Evolutionary conservation across 2,329 filamentous ascomycete species (phyloP).

Genomic region (Colletotrichum sp.): DNA sequence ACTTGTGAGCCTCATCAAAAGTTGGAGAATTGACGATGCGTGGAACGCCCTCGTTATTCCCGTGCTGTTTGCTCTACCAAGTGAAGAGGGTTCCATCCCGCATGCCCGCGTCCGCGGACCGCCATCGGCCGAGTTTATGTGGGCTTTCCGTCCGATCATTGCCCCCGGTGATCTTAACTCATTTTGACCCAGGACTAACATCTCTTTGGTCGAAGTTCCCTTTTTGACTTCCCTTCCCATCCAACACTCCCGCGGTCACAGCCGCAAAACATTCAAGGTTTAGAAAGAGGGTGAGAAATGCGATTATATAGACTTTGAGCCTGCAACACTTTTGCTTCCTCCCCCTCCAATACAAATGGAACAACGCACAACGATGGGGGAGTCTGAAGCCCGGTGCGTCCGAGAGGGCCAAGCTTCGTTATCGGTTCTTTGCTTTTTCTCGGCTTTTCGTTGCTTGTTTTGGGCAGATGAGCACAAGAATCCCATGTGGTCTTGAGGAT

Average conservation of each 20-base stretch:
- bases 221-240: not conserved
- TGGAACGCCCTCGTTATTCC: not conserved
- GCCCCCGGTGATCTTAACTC: not conserved
- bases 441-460: not conserved
- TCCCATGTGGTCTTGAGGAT: not conserved
- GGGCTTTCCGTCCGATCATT: not conserved
- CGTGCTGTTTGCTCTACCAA: not conserved
- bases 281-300: not conserved
- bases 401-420: not conserved
- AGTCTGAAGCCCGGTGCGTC: not conserved
- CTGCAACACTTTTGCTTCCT: not conserved
- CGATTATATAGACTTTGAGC: not conserved
- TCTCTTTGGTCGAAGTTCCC: not conserved
- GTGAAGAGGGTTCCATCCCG: not conserved
- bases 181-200: not conserved
- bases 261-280: not conserved
- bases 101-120: not conserved
- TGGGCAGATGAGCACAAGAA: not conserved
- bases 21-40: not conserved
- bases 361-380: not conserved
- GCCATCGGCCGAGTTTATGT: not conserved
- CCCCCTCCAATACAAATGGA: not conserved
- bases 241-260: not conserved
- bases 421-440: not conserved
- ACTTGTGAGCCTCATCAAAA: not conserved